Base-by-base conservation (phyloP, 495 filamentous ascomycete genomes). In the Schizothecium vesticola region DNA sequence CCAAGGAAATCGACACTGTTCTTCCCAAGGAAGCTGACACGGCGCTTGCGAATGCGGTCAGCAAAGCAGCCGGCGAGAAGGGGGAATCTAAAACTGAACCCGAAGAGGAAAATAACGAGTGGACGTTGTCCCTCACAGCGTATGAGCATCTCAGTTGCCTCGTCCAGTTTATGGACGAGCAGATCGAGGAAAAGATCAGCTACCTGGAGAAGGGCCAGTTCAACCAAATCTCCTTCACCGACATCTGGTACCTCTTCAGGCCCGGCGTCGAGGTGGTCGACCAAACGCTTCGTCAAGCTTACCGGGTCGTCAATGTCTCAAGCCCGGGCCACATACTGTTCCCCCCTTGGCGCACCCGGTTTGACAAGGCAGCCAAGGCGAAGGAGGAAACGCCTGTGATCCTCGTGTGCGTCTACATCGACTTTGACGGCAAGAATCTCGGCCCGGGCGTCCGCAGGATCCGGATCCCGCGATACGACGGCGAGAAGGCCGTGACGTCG, bases 171-270 rank as follows among this genome's bases (percentile, higher is more conserved):
- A 72, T 79, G 65, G 69, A 77, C 22, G 56, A 73, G 11, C 67
- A 79, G 6, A 70, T 79, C 65, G 21, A 67, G 56, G 31, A 10
- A 33, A 73, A 68, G 66, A 61, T 63, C 24, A 61, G 36, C 12
- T 70, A 56, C 33, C 64, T 69, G 24, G 59, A 28, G 56, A 69
- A 56, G 59, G 21, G 21, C 26, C 58, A 33, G 2, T 75, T 63
- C 62, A 68, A 68, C 26, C 77, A 55, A 61, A 68, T 82, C n/a
- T 59, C 70, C n/a, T 83, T 79, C 65, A 43, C 70, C 2, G 79
- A 83, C 57, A 25, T 83, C 1, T 83, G 81, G 81, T 71, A 80
- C 63, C 64, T 83, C 2, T 83, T 81, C 70, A 65, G 67, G 51
- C 76, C 78, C 10, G 81, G 81, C 2, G 72, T 72, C n/a, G 76